Percentiles rank a stretch among this genome's conserved stretches.
Conservation (phyloP, 306 rosid species). For the Macrotyloma uniflorum region DNA sequence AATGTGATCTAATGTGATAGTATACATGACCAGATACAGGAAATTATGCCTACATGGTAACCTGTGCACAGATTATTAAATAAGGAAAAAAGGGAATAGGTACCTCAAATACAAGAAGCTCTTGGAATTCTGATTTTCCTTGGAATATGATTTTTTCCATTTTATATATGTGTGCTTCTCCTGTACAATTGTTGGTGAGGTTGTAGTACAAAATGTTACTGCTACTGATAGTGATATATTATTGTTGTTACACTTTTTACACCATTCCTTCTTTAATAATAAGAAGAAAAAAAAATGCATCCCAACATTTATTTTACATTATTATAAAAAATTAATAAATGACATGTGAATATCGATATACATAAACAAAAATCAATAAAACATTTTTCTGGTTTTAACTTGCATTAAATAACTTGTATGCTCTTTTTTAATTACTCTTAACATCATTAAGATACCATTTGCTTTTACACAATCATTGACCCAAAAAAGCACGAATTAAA, state of each 20-base stretch:
- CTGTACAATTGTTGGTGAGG: conserved; percentile 6
- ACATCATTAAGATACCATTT: too few relatives aligned
- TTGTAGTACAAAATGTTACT: neutral
- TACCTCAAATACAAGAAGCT: conserved; percentile 53
- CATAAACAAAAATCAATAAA: neutral
- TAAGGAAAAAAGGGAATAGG: neutral
- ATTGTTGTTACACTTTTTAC: neutral
- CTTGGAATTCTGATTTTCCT: conserved; percentile 47
- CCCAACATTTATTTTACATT: neutral
- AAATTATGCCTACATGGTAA: neutral
- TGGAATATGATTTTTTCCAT: conserved; percentile 46
- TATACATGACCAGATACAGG: neutral
- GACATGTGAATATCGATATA: neutral
- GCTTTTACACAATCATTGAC: neutral
- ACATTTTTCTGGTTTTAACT: neutral
- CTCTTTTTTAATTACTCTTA: neutral
- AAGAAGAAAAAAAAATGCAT: neutral
- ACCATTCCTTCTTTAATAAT: neutral
- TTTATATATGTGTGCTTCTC: conserved; percentile 45
- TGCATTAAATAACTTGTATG: neutral
- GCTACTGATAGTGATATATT: neutral
- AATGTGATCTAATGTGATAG: neutral
- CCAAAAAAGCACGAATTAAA: neutral
- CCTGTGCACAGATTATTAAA: neutral
- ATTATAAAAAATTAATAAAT: neutral